phyloP scores from a whole-genome alignment of 305 asterid genomes.

The Plantago lanceolata region DNA sequence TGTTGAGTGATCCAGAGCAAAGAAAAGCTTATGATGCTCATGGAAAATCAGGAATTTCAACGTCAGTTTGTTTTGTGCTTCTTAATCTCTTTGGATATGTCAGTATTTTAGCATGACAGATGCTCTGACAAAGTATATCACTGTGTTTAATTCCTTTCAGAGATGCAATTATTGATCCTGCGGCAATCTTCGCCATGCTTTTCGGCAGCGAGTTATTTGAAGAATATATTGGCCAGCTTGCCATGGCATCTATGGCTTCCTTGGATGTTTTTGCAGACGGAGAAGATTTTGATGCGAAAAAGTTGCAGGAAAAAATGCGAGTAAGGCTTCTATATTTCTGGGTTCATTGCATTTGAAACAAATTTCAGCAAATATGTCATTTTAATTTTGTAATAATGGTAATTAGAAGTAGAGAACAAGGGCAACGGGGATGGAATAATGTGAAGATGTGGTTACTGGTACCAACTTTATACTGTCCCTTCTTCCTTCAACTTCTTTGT shows the following conservation, averaged over 20 bases:
- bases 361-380: slow-evolving; percentile 16
- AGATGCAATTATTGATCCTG: slow-evolving; percentile 95
- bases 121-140: slow-evolving; percentile 11
- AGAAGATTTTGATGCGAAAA: slow-evolving; percentile 77
- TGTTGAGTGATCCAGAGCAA: slow-evolving; percentile 84
- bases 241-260: slow-evolving; percentile 99
- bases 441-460: slow-evolving; percentile 14
- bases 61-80: slow-evolving; percentile 47
- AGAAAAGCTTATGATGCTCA: slow-evolving; percentile 83
- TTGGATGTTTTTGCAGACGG: slow-evolving; percentile 77
- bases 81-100: slow-evolving; percentile 11
- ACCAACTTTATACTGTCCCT: background rate
- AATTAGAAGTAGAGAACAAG: background rate
- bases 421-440: slow-evolving; percentile 16
- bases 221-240: slow-evolving; percentile 98
- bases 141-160: slow-evolving; percentile 42
- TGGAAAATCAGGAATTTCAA: slow-evolving; percentile 94
- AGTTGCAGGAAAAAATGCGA: slow-evolving; percentile 91
- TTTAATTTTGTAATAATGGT: slow-evolving; percentile 8
- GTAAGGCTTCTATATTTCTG: slow-evolving; percentile 36
- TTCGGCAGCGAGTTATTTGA: slow-evolving; percentile 98
- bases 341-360: slow-evolving; percentile 4
- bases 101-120: slow-evolving; percentile 7
- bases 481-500: slow-evolving; percentile 7
- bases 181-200: slow-evolving; percentile 98